Evolutionary conservation across 208 protist species (phyloP), one percentile per base, ranked within the genome.

Genomic region (Kentomonas sorsogonicus): DNA sequence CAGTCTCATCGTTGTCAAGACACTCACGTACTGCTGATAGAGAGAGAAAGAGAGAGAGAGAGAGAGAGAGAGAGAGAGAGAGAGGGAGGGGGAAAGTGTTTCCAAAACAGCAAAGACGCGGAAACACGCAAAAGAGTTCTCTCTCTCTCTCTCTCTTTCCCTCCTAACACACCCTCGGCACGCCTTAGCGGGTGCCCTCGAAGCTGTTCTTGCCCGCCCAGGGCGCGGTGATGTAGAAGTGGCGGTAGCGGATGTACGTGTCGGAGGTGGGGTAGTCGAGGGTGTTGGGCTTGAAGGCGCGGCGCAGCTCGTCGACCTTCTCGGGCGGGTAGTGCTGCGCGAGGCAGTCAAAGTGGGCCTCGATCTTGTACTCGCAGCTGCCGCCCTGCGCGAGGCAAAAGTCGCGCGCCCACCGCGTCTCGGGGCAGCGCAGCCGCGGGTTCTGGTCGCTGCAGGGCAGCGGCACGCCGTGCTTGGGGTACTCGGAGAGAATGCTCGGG

Each of bases 301-400:
- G 86, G 50, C 87, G 83, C 61, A 91, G 74, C 38, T 80, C 25
- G 40, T 89, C 55, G 1, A 94, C 87, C 71, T 86, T 87, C 59
- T 94, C 87, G 38, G 51, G 60, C 11, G 83, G 84, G 64, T 91
- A 94, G 66, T 88, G 76, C 67, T 94, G 83, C 68, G 69, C 76
- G 3, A 94, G 71, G 53, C 87, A 94, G 53, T 92, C 83, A 60
- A 91, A 94, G 79, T 94, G 87, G 0, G 87, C 87, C 56, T 94
- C 87, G n/a, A 92, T 94, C 54, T 94, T 94, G 67, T 92, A 94
- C 72, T 91, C 87, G 57, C 87, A 94, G 68, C 53, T 89, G 11
- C 87, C 87, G 30, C 82, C 81, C 36, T 88, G 75, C 0, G 81
- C 78, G 3, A 92, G 75, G 58, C 87, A 94, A 46, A 90, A 91